Base-by-base conservation (phyloP, 2,329 filamentous ascomycete genomes). In the Claviceps sp. region DNA sequence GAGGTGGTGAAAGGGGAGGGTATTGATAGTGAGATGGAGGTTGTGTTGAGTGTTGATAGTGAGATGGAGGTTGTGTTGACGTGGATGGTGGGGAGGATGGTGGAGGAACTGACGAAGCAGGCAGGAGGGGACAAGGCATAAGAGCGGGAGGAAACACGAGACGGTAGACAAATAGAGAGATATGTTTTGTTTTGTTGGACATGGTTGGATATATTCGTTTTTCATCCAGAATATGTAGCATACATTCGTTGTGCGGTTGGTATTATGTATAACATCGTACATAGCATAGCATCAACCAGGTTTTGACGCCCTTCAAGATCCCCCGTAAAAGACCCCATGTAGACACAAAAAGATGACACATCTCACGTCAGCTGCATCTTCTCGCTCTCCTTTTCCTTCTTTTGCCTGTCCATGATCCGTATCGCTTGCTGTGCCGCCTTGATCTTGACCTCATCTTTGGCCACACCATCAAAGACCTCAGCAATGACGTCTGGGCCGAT, bases 11-110 rank as follows among this genome's bases (percentile, higher is more conserved):
- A 68, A 1, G 71, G 66, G 13, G 70, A 56, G 7, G 69, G 64
- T 2, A 55, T 75, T 19, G 75, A 82, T 60, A 69, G 73, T 8
- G 75, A 80, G 53, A 82, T 89, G 76, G 72, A 72, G 56, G 71
- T 74, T 52, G 75, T 80, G 34, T 66, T 90, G 56, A n/a, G n/a
- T 19, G 19, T 75, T 19, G 75, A 82, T 60, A 69, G 73, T 8
- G 75, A 80, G 53, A 82, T 89, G 76, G 72, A 72, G 56, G 71
- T 74, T 52, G 75, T 80, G 34, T 66, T 90, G 56, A 71, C 73
- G 50, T 90, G 87, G 87, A 81, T 81, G 1, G 84, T 88, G 1
- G 75, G 80, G 50, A 68, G 71, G 48, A 65, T 89, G 17, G 73
- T 87, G 62, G 62, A 63, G 17, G 66, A 71, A 56, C 56, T 80